These are phyloP conservation scores for Chionographis japonica DNA, from an alignment of 106 monocot genomes.

Conservation along the genomic window DNA sequence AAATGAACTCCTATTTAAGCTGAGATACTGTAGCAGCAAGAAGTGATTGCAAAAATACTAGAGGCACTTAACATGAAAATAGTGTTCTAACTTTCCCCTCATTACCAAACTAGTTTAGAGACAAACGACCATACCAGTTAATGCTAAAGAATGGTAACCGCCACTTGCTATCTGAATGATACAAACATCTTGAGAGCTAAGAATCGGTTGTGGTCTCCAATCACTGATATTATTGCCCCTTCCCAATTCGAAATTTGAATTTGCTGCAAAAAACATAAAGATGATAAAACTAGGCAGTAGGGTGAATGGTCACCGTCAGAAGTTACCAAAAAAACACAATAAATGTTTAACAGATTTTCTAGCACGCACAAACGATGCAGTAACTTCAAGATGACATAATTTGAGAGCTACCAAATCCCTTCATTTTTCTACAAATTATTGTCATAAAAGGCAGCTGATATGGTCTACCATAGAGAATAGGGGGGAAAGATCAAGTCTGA, in stretches of 20 bases:
- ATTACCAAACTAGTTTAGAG: too few relatives aligned
- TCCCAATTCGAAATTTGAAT: slow-evolving; percentile 94
- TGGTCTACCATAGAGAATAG: not conserved
- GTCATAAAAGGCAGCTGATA: not conserved
- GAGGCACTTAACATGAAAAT: too few relatives aligned
- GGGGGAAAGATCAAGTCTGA: too few relatives aligned
- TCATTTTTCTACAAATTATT: too few relatives aligned
- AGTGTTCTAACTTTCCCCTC: too few relatives aligned
- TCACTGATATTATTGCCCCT: slow-evolving; percentile 71
- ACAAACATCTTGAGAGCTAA: slow-evolving; percentile 42
- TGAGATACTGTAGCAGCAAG: too few relatives aligned
- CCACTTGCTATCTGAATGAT: slow-evolving; percentile 80
- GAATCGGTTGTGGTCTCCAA: slow-evolving; percentile 78
- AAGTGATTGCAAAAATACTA: too few relatives aligned
- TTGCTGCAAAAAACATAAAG: slow-evolving; percentile 49
- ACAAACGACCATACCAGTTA: slow-evolving; percentile 56
- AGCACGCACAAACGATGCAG: not conserved
- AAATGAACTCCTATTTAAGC: too few relatives aligned
- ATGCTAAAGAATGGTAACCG: slow-evolving; percentile 90
- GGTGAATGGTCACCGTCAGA: not conserved
- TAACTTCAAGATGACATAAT: too few relatives aligned
- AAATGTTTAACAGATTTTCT: not conserved
- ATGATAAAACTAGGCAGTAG: slow-evolving; percentile 2
- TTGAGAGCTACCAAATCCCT: too few relatives aligned
- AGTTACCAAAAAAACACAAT: not conserved